Conservation (phyloP, 108 stramenopile species). For the Phaeodactylum tricornutum region DNA sequence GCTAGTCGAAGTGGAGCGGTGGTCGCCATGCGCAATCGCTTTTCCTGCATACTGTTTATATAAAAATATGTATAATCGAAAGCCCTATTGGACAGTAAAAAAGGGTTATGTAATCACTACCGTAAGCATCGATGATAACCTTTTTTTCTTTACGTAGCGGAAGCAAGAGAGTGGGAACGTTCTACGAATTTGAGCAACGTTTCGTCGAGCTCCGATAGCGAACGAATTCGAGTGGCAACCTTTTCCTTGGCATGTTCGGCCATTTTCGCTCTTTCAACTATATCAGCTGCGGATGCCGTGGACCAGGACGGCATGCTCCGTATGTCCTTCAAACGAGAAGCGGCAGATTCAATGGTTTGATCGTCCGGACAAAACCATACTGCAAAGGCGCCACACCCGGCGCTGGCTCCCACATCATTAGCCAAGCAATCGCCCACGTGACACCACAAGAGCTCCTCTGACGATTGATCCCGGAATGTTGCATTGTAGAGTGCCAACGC, state of each 20-base stretch:
- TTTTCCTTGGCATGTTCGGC: background rate
- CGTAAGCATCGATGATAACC: too few relatives aligned
- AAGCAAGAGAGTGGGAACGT: too few relatives aligned
- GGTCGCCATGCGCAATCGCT: too few relatives aligned
- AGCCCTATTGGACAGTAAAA: too few relatives aligned
- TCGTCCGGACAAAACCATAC: constrained; percentile 30
- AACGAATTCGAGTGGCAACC: background rate
- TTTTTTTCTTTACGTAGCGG: too few relatives aligned
- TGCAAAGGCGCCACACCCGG: constrained; percentile 39
- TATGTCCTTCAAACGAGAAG: too few relatives aligned
- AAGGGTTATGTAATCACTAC: too few relatives aligned
- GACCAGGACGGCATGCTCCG: constrained; percentile 1
- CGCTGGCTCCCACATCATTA: constrained; percentile 67
- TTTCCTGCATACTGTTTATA: too few relatives aligned
- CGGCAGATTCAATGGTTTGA: too few relatives aligned
- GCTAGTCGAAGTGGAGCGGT: too few relatives aligned
- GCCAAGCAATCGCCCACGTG: constrained; percentile 74
- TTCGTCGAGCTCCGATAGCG: background rate
- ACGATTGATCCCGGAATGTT: background rate
- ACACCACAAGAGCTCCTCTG: constrained; percentile 23
- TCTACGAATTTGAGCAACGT: too few relatives aligned
- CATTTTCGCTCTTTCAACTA: background rate
- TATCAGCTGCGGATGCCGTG: background rate
- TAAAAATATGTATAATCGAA: too few relatives aligned
- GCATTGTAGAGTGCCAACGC: constrained; percentile 23